Evolutionary conservation across 2,329 filamentous ascomycete species (phyloP), one percentile per base, ranked within the genome.

Genomic region (Alternaria dauci): DNA sequence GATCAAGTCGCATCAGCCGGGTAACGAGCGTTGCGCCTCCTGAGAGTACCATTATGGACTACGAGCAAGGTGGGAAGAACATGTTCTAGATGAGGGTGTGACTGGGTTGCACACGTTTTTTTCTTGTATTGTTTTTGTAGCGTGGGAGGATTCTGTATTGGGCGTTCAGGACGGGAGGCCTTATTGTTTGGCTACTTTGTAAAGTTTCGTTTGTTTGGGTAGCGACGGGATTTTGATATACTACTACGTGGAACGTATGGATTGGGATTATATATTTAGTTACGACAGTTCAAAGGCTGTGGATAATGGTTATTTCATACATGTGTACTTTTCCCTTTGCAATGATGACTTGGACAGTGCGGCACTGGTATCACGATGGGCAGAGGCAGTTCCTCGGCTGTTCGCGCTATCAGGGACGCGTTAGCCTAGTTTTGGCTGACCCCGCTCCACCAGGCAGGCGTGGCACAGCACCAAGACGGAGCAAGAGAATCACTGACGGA

Each of bases 21-120:
- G 50, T 66, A 47, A 59, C 62, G 48, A 78, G 75, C 56, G 61
- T 75, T 52, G 71, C 71, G 32, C 73, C 55, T 18, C 57, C 74
- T 28, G 74, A 74, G 60, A 77, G 75, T 53, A 71, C 69, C 14
- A 64, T 77, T 32, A 78, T 78, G 76, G 76, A 78, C 57, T 70
- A 56, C 71, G 50, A 67, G 65, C 55, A 68, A 67, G 43, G 44
- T 25, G 67, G 65, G 8, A 68, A 67, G 59, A 72, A 75, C 67
- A 61, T 74, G 59, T 71, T 75, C 47, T 76, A 74, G 52, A 59
- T 4, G 58, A 36, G n/a, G 14, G 46, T 25, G 20, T 23, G 47
- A 34, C 50, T 43, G 56, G 36, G 32, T 57, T 55, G 43, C 46
- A 44, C n/a, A 20, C 52, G 36, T 44, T 32, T 60, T 50, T 62